A percentile compares a stretch with the other conserved stretches of the same genome.
Conservation (phyloP, 768 basidiomycete species). For the Tricholoma bakamatsutake region DNA sequence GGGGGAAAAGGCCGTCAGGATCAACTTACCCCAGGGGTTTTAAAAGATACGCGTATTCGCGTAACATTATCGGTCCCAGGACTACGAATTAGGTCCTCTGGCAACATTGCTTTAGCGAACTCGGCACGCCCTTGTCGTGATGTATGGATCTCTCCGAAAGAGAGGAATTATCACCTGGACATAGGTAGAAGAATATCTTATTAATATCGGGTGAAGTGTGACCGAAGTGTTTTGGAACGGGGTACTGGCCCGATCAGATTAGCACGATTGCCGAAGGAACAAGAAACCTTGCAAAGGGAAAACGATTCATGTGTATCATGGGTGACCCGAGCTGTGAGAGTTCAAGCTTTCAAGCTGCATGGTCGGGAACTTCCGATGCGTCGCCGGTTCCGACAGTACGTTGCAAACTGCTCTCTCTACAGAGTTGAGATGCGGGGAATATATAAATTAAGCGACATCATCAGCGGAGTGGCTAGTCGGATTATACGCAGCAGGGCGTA, state of each 20-base stretch:
- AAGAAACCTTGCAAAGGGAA: no score
- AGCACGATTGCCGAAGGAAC: not conserved
- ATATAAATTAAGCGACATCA: no score
- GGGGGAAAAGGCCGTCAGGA: slow-evolving; percentile 20
- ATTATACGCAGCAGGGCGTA: no score
- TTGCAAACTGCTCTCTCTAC: no score
- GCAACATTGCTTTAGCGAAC: not conserved
- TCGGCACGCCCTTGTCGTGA: not conserved
- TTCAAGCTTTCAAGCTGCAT: no score
- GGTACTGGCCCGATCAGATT: not conserved
- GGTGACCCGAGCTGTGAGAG: no score
- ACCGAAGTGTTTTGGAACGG: slow-evolving; percentile 1
- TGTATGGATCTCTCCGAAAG: not conserved
- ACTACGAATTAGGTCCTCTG: not conserved
- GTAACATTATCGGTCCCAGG: not conserved
- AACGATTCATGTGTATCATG: no score
- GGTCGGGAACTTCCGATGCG: no score
- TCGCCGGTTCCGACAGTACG: no score
- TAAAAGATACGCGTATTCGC: slow-evolving; percentile 19
- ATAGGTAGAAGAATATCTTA: not conserved
- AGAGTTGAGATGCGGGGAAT: no score
- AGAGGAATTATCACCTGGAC: not conserved
- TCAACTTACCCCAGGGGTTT: slow-evolving; percentile 21
- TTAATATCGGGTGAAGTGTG: slow-evolving; percentile 1
- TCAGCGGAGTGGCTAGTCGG: no score